phyloP scores from a whole-genome alignment of 768 basidiomycete species.

The Leccinum longicurvipes region DNA sequence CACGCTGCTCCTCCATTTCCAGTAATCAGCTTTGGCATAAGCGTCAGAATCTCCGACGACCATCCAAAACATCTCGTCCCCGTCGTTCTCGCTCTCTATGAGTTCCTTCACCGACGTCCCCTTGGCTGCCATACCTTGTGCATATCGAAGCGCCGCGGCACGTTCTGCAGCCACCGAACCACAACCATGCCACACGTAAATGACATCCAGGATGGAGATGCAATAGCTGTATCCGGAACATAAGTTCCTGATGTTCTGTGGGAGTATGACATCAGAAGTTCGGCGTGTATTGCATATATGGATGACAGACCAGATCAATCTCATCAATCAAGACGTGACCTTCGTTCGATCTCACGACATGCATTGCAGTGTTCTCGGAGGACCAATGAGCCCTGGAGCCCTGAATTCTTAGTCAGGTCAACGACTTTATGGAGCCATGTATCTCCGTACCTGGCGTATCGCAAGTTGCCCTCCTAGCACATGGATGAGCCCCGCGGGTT shows the following conservation, averaged over 20 bases:
- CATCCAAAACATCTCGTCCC: conserved; percentile 81
- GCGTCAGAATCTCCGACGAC: conserved; percentile 65
- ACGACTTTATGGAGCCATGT: background rate
- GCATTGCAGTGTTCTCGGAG: conserved; percentile 79
- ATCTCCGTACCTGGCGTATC: conserved; percentile 61
- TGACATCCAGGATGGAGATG: conserved; percentile 60
- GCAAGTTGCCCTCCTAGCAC: conserved; percentile 67
- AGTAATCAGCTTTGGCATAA: conserved; percentile 79
- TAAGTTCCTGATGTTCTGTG: conserved; percentile 58
- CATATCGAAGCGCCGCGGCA: conserved; percentile 61
- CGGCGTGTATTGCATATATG: background rate
- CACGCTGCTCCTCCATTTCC: conserved; percentile 64
- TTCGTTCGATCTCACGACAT: conserved; percentile 53
- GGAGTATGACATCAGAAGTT: conserved; percentile 4
- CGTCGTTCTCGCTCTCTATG: conserved; percentile 58
- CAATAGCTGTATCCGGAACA: conserved; percentile 88
- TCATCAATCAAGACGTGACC: conserved; percentile 66
- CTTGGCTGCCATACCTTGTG: conserved; percentile 40
- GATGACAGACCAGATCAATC: conserved; percentile 54
- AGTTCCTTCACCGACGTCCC: conserved; percentile 50
- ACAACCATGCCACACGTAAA: conserved; percentile 81
- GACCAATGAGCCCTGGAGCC: conserved; percentile 75
- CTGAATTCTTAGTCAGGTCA: conserved; percentile 33
- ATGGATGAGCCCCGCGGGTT: conserved; percentile 59
- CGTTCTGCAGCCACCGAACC: conserved; percentile 63